Percentiles rank a stretch among this genome's conserved stretches.
Evolutionary conservation across 2,329 filamentous ascomycete genomes (phyloP).

Genomic region (Trichophyton simii): DNA sequence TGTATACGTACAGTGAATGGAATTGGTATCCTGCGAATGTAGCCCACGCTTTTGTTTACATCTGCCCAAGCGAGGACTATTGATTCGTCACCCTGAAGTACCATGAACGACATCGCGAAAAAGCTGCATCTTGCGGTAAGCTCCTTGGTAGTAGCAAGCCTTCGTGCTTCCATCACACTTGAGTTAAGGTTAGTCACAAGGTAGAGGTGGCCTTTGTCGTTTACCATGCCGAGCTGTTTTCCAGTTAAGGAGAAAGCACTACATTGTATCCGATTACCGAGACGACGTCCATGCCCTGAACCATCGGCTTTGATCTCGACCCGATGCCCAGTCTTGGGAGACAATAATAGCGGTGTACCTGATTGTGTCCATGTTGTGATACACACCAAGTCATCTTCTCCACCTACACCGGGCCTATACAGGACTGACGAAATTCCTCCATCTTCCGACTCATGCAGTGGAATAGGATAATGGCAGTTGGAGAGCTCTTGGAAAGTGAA

Average conservation of each 20-base stretch:
- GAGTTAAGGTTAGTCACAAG: slow-evolving; percentile 29
- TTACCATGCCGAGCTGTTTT: slow-evolving; percentile 30
- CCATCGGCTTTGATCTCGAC: slow-evolving; percentile 24
- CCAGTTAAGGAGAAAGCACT: slow-evolving; percentile 30
- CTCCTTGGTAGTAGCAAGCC: slow-evolving; percentile 27
- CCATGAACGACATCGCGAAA: slow-evolving; percentile 31
- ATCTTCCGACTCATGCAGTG: slow-evolving; percentile 33
- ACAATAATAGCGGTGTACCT: slow-evolving; percentile 29
- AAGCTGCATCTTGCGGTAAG: slow-evolving; percentile 28
- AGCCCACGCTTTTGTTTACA: slow-evolving; percentile 22
- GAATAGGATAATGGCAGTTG: slow-evolving; percentile 28
- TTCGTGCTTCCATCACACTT: slow-evolving; percentile 27
- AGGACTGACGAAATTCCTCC: slow-evolving; percentile 29
- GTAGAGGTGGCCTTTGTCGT: slow-evolving; percentile 32
- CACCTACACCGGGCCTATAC: slow-evolving; percentile 23
- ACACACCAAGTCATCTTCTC: slow-evolving; percentile 28
- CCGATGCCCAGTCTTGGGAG: slow-evolving; percentile 27
- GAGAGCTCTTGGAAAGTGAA: slow-evolving; percentile 25
- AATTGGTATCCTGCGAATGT: slow-evolving; percentile 18
- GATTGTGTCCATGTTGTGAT: slow-evolving; percentile 35
- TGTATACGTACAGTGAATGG: slow-evolving; percentile 11
- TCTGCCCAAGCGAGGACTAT: slow-evolving; percentile 33
- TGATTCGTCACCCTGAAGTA: slow-evolving; percentile 26
- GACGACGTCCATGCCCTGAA: slow-evolving; percentile 21
- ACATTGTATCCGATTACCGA: slow-evolving; percentile 31